Evolutionary conservation across 2,329 filamentous ascomycete genomes (phyloP).

Genomic region (Cladosporium phlei): DNA sequence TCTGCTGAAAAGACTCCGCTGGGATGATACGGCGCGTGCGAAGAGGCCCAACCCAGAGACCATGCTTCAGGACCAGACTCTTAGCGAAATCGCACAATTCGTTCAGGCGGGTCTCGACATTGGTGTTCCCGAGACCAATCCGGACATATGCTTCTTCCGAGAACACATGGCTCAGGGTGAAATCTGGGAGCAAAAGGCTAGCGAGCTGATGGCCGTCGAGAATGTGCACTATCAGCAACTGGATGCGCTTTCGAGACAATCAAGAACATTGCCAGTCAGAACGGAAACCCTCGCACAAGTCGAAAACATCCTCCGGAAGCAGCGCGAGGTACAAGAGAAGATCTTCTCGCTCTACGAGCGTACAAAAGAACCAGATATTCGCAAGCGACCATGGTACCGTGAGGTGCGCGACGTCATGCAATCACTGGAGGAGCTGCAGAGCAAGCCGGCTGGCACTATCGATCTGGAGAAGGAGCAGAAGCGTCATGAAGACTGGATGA

Average conservation of each 20-base stretch:
- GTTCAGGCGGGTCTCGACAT: slow-evolving; percentile 73
- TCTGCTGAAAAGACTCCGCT: slow-evolving; percentile 78
- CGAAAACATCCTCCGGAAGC: slow-evolving; percentile 90
- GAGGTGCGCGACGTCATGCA: slow-evolving; percentile 91
- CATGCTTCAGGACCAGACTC: slow-evolving; percentile 55
- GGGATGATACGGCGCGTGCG: slow-evolving; percentile 72
- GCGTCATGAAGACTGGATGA: slow-evolving; percentile 98
- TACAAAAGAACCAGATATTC: slow-evolving; percentile 68
- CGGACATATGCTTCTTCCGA: slow-evolving; percentile 69
- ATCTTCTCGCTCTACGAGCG: slow-evolving; percentile 77
- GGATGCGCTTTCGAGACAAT: slow-evolving; percentile 83
- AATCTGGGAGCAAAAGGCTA: slow-evolving; percentile 87
- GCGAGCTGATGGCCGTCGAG: slow-evolving; percentile 88
- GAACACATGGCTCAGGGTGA: slow-evolving; percentile 73
- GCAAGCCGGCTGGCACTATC: slow-evolving; percentile 82
- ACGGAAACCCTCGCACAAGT: slow-evolving; percentile 74
- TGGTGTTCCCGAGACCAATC: slow-evolving; percentile 73
- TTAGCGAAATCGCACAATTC: slow-evolving; percentile 73
- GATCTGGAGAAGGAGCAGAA: slow-evolving; percentile 94
- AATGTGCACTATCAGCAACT: slow-evolving; percentile 90
- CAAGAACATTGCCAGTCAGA: slow-evolving; percentile 72
- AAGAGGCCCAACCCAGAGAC: slow-evolving; percentile 35
- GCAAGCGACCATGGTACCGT: slow-evolving; percentile 75
- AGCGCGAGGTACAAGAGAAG: slow-evolving; percentile 86
- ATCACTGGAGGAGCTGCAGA: slow-evolving; percentile 80